phyloP scores from a whole-genome alignment of 176 grass and related monocot genomes.

The Dactylis glomerata region DNA sequence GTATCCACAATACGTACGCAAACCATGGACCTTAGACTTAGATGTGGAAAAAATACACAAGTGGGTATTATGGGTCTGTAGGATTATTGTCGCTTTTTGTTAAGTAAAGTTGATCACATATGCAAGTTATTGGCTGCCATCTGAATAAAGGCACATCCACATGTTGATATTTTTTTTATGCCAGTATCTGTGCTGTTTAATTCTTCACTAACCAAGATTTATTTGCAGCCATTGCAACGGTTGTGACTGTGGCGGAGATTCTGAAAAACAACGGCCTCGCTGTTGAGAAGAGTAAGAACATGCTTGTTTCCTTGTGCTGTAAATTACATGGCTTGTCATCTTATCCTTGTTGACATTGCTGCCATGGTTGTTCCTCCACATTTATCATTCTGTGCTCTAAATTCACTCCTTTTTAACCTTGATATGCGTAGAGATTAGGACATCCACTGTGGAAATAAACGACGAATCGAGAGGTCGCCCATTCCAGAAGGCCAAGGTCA shows the following conservation, averaged over 20 bases:
- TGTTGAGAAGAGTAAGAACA: slow-evolving; percentile 75
- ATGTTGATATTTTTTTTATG: neutral
- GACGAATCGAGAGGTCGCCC: slow-evolving; percentile 67
- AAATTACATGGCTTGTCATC: neutral
- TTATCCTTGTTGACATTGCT: neutral
- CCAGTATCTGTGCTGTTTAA: neutral
- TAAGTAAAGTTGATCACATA: neutral
- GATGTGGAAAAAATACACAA: neutral
- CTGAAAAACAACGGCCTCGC: slow-evolving; percentile 85
- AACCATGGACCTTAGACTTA: neutral
- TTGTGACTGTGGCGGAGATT: slow-evolving; percentile 88
- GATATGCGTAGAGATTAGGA: slow-evolving; percentile 60
- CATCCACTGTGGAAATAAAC: slow-evolving; percentile 84
- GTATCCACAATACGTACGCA: neutral
- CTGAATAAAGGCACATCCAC: neutral
- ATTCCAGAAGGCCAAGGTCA: slow-evolving; percentile 90
- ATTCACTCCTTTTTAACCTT: neutral
- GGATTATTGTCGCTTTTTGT: neutral
- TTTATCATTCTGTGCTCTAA: neutral
- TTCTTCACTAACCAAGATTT: slow-evolving; percentile 10
- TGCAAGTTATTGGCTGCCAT: neutral
- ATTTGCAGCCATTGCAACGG: slow-evolving; percentile 76
- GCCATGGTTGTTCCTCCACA: neutral
- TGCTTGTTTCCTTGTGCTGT: neutral
- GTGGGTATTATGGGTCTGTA: neutral